A percentile compares a stretch with the other conserved stretches of the same genome.
Conservation (phyloP, 306 rosid species). For the Cucumis melo region DNA sequence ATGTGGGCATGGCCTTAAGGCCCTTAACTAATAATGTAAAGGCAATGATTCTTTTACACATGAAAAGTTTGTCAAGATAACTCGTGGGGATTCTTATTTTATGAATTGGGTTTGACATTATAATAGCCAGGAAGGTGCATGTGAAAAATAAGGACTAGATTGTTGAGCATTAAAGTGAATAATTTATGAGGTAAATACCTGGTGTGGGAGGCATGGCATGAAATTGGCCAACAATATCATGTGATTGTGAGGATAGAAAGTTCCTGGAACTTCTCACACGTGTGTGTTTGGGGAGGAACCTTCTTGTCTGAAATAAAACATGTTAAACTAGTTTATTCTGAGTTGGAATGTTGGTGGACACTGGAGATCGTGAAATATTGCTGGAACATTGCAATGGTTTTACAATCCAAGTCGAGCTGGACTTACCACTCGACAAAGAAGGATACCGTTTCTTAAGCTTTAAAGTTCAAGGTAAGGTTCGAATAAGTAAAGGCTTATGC, state of each 20-base stretch:
- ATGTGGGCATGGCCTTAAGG: neutral
- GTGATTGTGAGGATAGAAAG: neutral
- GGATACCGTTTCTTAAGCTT: neutral
- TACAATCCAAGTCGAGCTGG: neutral
- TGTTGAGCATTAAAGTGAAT: neutral
- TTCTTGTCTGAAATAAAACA: neutral
- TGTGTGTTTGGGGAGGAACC: neutral
- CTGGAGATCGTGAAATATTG: conserved; percentile 10
- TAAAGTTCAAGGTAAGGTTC: no score
- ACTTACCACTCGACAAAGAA: neutral
- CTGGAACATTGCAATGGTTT: conserved; percentile 10
- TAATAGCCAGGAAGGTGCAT: neutral
- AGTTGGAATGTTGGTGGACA: conserved; percentile 16
- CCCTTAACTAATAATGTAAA: neutral
- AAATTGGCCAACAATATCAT: neutral
- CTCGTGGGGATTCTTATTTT: conserved; percentile 4
- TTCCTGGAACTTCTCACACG: neutral
- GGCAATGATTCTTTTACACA: neutral
- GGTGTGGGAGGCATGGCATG: neutral
- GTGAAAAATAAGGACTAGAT: neutral
- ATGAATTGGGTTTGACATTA: neutral
- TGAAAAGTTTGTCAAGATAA: neutral
- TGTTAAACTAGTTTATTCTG: neutral
- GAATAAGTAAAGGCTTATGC: no score
- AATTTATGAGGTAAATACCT: neutral